A percentile compares a stretch with the other conserved stretches of the same genome.
These are phyloP conservation scores for Scortechinia acanthostroma DNA, from an alignment of 2,329 filamentous ascomycete genomes.

Conservation along the genomic window DNA sequence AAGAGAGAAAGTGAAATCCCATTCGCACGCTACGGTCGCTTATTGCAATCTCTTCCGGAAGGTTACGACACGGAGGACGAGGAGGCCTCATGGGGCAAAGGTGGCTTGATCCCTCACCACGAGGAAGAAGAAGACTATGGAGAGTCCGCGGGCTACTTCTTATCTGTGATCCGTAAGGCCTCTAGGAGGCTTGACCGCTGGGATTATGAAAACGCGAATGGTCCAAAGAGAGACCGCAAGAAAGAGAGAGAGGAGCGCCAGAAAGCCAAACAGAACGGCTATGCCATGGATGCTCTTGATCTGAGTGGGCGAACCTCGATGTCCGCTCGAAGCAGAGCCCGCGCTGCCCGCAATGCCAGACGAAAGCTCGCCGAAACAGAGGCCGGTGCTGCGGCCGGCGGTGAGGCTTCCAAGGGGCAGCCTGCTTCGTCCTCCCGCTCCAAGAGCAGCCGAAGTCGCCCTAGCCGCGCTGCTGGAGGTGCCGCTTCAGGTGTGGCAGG, in stretches of 20 bases:
- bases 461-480: background rate
- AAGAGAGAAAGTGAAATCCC: slow-evolving; percentile 26
- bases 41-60: slow-evolving; percentile 28
- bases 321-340: background rate
- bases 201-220: slow-evolving; percentile 30
- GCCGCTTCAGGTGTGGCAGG: no score
- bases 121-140: slow-evolving; percentile 34
- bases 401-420: background rate
- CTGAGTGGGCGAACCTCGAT: no score
- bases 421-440: background rate
- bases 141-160: slow-evolving; percentile 31
- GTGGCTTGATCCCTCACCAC: slow-evolving; percentile 26
- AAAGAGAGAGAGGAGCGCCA: slow-evolving; percentile 24
- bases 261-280: slow-evolving; percentile 14
- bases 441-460: background rate
- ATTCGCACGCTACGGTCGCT: slow-evolving; percentile 26
- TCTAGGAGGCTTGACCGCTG: slow-evolving; percentile 30
- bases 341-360: background rate
- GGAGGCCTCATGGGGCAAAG: slow-evolving; percentile 26
- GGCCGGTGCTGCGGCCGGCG: background rate
- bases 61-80: slow-evolving; percentile 37
- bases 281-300: no score
- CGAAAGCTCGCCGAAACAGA: background rate
- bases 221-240: slow-evolving; percentile 22
- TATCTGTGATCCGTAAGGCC: slow-evolving; percentile 30